These are phyloP conservation scores for Eleusine coracana DNA, from an alignment of 176 grass and related monocot species.

Conservation along the genomic window DNA sequence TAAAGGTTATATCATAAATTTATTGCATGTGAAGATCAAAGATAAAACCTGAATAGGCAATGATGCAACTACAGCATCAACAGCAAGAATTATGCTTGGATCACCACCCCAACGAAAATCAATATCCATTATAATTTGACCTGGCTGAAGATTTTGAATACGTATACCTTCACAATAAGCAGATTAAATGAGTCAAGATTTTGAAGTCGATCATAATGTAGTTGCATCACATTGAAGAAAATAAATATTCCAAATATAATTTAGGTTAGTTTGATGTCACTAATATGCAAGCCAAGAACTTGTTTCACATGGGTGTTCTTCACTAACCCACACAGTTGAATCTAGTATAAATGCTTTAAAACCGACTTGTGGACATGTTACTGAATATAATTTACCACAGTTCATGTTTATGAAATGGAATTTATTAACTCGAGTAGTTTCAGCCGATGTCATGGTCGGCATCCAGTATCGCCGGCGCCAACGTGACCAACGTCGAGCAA, in stretches of 20 bases:
- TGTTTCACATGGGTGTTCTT: slow-evolving; percentile 15
- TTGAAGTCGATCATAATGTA: slow-evolving; percentile 22
- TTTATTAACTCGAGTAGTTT: neutral
- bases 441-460: neutral
- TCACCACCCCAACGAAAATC: slow-evolving; percentile 98
- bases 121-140: slow-evolving; percentile 97
- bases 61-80: slow-evolving; percentile 91
- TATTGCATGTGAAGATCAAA: neutral
- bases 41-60: slow-evolving; percentile 85
- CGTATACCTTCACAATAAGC: slow-evolving; percentile 73
- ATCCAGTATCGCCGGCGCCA: too few species aligned
- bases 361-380: neutral
- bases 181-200: slow-evolving; percentile 11
- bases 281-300: slow-evolving; percentile 30
- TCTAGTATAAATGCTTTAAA: neutral
- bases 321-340: neutral
- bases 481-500: too few species aligned
- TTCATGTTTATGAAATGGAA: neutral
- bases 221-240: neutral
- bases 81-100: slow-evolving; percentile 96
- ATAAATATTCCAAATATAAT: slow-evolving; percentile 13
- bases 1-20: slow-evolving; percentile 10
- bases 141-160: slow-evolving; percentile 89
- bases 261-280: slow-evolving; percentile 4
- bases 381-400: neutral